A percentile compares a stretch with the other conserved stretches of the same genome.
Evolutionary conservation across 1,284 basidiomycete species (phyloP).

Genomic region (Ustilago shanxiensis): DNA sequence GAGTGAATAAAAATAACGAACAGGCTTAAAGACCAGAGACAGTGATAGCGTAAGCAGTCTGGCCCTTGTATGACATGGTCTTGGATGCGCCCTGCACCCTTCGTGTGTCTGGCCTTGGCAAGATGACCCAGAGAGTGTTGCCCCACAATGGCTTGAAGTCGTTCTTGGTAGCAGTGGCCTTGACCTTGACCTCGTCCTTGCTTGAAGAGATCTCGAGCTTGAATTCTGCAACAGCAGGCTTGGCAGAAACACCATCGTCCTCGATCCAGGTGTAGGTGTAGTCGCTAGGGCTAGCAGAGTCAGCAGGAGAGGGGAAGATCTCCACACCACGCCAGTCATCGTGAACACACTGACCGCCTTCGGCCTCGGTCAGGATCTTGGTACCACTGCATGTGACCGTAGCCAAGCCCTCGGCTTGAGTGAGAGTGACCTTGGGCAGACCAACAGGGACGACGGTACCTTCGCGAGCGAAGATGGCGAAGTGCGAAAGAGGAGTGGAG

Average conservation of each 20-base stretch:
- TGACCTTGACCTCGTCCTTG: constrained; percentile 63
- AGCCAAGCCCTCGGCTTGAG: constrained; percentile 62
- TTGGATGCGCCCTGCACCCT: constrained; percentile 44
- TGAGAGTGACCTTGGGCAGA: constrained; percentile 70
- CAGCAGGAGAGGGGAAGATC: constrained; percentile 69
- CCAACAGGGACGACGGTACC: constrained; percentile 71
- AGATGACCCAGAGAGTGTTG: constrained; percentile 66
- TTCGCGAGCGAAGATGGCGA: constrained; percentile 71
- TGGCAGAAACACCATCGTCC: constrained; percentile 71
- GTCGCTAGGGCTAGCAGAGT: constrained; percentile 21
- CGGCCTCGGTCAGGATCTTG: constrained; percentile 65
- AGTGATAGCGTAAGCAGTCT: constrained; percentile 40
- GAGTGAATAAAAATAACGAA: neutral
- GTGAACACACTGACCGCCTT: constrained; percentile 70
- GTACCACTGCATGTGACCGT: constrained; percentile 71
- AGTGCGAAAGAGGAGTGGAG: constrained; percentile 71
- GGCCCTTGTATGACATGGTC: constrained; percentile 38
- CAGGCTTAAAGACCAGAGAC: constrained; percentile 28
- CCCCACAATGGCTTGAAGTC: constrained; percentile 71
- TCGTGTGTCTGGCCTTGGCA: constrained; percentile 69
- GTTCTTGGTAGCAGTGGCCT: constrained; percentile 56
- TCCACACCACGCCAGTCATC: constrained; percentile 72
- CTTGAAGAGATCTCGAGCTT: constrained; percentile 63
- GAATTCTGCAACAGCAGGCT: constrained; percentile 66
- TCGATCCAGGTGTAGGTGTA: constrained; percentile 71